Evolutionary conservation across 2,329 filamentous ascomycete genomes (phyloP), one percentile per base, ranked within the genome.

Genomic region (Colletotrichum euphorbiae): DNA sequence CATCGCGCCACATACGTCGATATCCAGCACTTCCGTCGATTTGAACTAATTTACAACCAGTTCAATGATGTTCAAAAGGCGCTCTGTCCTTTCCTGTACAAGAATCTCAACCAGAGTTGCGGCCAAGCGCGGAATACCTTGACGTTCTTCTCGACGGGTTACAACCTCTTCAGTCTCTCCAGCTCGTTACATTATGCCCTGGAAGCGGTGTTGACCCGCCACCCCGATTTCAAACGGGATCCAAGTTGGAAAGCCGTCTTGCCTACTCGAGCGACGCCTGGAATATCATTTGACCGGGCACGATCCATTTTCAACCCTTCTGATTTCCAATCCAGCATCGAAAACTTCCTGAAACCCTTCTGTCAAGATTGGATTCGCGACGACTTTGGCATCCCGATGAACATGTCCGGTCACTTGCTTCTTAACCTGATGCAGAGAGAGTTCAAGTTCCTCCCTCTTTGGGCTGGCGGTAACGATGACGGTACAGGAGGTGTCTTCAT

Each of bases 361-460:
- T 59, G 50, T 19, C 2, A 17, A 2, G n/a, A 50, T 0, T 78
- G 79, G 74, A 9, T 72, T 2, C 73, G 72, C 1, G 69, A 70
- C 8, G 75, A 77, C 4, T 72, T 79, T 12, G 76, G 80, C 31
- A 76, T 80, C 3, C 73, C 75, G 1, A 74, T 80, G 28, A 74
- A 74, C 13, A 70, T 81, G 3, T 82, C 80, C 1, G 76, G 78
- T 3, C 83, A 87, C 70, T 70, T 87, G 24, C 75, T 90, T 0
- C 80, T 89, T 0, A 83, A 80, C 5, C 80, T 92, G 2, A 77
- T 78, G 0, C 82, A 87, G 3, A 78, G 85, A 2, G 90, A 92
- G 77, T 83, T 87, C 71, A 85, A 85, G 64, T 91, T 84, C 70
- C 80, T 92, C 3, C 89, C 90, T 0, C 78, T 91, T 4, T 92